Evolutionary conservation across 495 filamentous ascomycete genomes (phyloP), one percentile per base, ranked within the genome.

Genomic region (Annulohypoxylon maeteangense): DNA sequence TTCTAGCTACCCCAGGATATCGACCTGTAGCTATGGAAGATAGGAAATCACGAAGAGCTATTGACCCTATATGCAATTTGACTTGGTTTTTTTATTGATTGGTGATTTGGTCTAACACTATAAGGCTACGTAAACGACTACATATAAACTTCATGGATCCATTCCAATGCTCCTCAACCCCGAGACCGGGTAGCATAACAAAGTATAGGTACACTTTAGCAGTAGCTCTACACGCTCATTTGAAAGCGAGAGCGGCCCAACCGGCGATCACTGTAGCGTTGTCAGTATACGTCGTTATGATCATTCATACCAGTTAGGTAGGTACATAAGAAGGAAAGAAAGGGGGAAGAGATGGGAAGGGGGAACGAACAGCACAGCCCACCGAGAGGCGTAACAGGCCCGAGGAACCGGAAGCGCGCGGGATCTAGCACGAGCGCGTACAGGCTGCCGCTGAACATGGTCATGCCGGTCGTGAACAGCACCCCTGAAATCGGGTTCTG

Each of bases 381-480:
- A 0, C 88, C 88, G 7, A 90, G 72, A 16, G 88, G 88, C 25
- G 88, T 90, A 0, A 88, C 79, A 1, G 88, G 88, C 0, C 88
- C 87, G 53, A 89, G 44, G 36, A 81, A 81, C 55, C 83, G 82
- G 74, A 87, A 88, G 53, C 80, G 77, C 67, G 83, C 82, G 44
- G 87, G 83, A 74, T 88, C 84, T 1, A 90, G 80, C 4, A 85
- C 81, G 14, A 90, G 80, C 16, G 85, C 78, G 74, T 90, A 90
- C 56, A 90, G 80, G 75, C 81, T 84, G 6, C 88, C 88, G 63
- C 82, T 85, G 78, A 90, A 90, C 80, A 89, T 81, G 60, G 74
- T 83, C 78, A 81, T 88, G 81, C 79, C 83, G 22, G 81, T 77
- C 4, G 84, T 78, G 64, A 84, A 80, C 44, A 81, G 70, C n/a